A percentile compares a stretch with the other conserved stretches of the same genome.
Evolutionary conservation across 306 rosid species (phyloP).

Genomic region (Fragaria nilgerrensis): DNA sequence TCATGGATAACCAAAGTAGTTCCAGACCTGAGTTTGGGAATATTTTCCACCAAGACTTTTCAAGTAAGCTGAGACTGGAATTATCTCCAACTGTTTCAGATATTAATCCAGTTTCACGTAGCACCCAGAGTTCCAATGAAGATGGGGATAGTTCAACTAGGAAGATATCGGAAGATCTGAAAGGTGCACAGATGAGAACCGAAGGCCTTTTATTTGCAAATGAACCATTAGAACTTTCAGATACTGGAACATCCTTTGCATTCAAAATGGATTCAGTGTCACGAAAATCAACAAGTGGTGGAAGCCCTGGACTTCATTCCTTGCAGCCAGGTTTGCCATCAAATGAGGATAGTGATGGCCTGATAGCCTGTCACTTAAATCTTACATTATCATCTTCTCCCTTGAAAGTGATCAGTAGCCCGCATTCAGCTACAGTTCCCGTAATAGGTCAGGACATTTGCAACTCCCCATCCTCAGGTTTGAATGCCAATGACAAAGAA

Average conservation of each 20-base stretch:
- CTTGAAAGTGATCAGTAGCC: conserved; percentile 44
- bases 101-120: conserved; percentile 68
- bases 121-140: conserved; percentile 91
- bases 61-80: conserved; percentile 75
- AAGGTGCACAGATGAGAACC: conserved; percentile 47
- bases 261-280: conserved; percentile 71
- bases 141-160: conserved; percentile 60
- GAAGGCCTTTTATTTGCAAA: conserved; percentile 49
- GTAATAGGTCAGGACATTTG: conserved; percentile 55
- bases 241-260: conserved; percentile 83
- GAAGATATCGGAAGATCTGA: conserved; percentile 56
- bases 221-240: conserved; percentile 84
- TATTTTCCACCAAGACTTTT: conserved; percentile 80
- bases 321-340: conserved; percentile 52
- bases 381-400: conserved; percentile 81
- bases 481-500: conserved; percentile 43
- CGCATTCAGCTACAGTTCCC: conserved; percentile 52
- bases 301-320: conserved; percentile 49
- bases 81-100: conserved; percentile 81
- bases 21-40: conserved; percentile 65
- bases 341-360: conserved; percentile 79
- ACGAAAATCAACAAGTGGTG: conserved; percentile 40
- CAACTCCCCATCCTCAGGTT: conserved; percentile 50
- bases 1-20: conserved; percentile 63
- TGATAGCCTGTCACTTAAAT: conserved; percentile 82